Conservation (phyloP, 2,329 filamentous ascomycete genomes). For the Onygenales sp. region DNA sequence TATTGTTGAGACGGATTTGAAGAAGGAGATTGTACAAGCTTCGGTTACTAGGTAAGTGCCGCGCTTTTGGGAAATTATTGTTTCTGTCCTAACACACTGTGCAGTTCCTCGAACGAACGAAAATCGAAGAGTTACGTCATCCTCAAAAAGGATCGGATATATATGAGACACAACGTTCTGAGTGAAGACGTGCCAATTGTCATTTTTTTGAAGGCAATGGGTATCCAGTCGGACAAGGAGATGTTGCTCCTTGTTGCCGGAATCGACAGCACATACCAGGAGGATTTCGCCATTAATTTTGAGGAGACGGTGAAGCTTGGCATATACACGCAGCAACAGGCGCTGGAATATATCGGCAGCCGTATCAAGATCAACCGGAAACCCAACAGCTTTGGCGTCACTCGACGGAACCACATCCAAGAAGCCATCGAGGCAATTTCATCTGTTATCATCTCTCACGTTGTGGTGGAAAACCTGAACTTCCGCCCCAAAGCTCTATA, state of each 20-base stretch:
- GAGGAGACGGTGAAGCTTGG: constrained; percentile 78
- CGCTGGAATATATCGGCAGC: constrained; percentile 80
- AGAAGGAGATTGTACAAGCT: constrained; percentile 88
- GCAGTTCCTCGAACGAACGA: constrained; percentile 87
- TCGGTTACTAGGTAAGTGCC: constrained; percentile 63
- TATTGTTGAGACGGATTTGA: constrained; percentile 86
- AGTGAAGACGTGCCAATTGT: constrained; percentile 92
- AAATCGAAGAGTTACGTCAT: constrained; percentile 97
- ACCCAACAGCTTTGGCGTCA: constrained; percentile 44
- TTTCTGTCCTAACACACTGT: constrained; percentile 10
- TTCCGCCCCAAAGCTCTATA: constrained; percentile 97
- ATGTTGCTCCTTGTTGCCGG: constrained; percentile 87
- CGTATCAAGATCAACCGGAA: constrained; percentile 80
- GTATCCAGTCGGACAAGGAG: constrained; percentile 87
- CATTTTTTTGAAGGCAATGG: constrained; percentile 84
- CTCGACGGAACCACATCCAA: constrained; percentile 70
- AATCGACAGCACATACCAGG: constrained; percentile 78
- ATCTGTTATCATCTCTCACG: constrained; percentile 88
- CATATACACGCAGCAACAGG: constrained; percentile 89
- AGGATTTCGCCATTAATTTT: constrained; percentile 91
- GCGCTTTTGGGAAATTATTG: not conserved
- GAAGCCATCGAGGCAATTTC: constrained; percentile 89
- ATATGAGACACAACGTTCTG: constrained; percentile 84
- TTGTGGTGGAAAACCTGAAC: constrained; percentile 81
- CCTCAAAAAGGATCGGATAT: constrained; percentile 85